Percentiles rank a stretch among this genome's conserved stretches.
Evolutionary conservation across 2,329 filamentous ascomycete genomes (phyloP).

Genomic region (Sporothrix euskadiensis): DNA sequence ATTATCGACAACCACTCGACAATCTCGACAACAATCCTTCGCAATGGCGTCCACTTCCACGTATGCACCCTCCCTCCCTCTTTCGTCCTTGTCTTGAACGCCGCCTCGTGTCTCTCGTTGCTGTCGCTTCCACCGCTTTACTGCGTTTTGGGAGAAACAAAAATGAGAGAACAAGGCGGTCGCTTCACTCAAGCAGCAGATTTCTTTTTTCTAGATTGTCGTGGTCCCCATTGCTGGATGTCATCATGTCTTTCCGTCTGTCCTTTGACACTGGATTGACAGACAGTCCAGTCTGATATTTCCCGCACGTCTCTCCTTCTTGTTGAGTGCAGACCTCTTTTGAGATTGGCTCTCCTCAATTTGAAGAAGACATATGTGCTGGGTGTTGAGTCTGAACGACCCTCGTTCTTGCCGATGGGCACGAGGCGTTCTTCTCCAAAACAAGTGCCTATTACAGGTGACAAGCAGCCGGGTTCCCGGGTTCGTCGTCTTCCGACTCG

Average conservation of each 20-base stretch:
- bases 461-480: conserved; percentile 36
- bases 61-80: conserved; percentile 28
- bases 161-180: neutral
- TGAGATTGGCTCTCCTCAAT: conserved; percentile 43
- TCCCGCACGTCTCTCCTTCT: conserved; percentile 64
- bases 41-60: conserved; percentile 31
- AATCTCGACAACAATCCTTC: conserved; percentile 19
- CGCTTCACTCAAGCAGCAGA: conserved; percentile 23
- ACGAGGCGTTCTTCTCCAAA: conserved; percentile 71
- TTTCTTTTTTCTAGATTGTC: conserved; percentile 67
- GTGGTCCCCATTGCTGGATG: conserved; percentile 74
- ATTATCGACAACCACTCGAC: conserved; percentile 11
- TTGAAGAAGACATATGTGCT: conserved; percentile 58
- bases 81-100: conserved; percentile 16
- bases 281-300: conserved; percentile 73
- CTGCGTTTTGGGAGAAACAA: neutral
- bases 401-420: conserved; percentile 11
- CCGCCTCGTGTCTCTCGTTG: neutral
- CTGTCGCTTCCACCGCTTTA: neutral
- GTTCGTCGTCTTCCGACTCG: neutral
- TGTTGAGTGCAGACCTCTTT: conserved; percentile 41
- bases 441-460: conserved; percentile 57
- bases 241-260: neutral
- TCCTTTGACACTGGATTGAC: neutral
- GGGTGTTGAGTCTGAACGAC: conserved; percentile 79